phyloP scores from a whole-genome alignment of 2,329 filamentous ascomycete species.

The Curvularia eragrostidis region DNA sequence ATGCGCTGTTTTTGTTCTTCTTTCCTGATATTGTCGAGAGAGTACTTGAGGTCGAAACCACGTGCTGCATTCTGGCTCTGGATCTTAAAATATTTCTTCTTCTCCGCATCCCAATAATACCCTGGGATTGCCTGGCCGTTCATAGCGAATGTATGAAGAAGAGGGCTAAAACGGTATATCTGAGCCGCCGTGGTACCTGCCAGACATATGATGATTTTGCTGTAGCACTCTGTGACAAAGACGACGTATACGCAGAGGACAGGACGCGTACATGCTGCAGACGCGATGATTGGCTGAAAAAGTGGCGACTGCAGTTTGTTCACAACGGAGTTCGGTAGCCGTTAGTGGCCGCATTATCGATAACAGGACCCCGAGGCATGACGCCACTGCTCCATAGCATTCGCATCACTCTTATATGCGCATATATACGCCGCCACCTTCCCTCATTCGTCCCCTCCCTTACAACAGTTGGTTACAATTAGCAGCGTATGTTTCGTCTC shows the following conservation, averaged over 20 bases:
- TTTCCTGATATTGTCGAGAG: constrained; percentile 50
- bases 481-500: constrained; percentile 28
- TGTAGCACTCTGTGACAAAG: not conserved
- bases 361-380: constrained; percentile 28
- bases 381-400: constrained; percentile 30
- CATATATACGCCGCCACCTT: constrained; percentile 20
- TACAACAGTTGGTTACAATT: not conserved
- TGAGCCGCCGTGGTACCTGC: not conserved
- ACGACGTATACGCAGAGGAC: not conserved
- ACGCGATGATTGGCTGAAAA: constrained; percentile 3
- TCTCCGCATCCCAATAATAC: constrained; percentile 57
- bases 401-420: constrained; percentile 23
- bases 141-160: constrained; percentile 29
- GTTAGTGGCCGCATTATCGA: constrained; percentile 24
- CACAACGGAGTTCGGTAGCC: constrained; percentile 28
- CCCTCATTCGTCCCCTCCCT: constrained; percentile 1
- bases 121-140: constrained; percentile 55
- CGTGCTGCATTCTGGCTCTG: constrained; percentile 45
- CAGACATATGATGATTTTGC: not conserved
- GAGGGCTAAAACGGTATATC: not conserved
- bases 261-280: not conserved
- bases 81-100: constrained; percentile 60
- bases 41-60: constrained; percentile 50
- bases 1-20: constrained; percentile 37
- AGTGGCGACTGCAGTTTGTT: constrained; percentile 4